Evolutionary conservation across 1,284 basidiomycete genomes (phyloP).

Genomic region (Malassezia slooffiae): DNA sequence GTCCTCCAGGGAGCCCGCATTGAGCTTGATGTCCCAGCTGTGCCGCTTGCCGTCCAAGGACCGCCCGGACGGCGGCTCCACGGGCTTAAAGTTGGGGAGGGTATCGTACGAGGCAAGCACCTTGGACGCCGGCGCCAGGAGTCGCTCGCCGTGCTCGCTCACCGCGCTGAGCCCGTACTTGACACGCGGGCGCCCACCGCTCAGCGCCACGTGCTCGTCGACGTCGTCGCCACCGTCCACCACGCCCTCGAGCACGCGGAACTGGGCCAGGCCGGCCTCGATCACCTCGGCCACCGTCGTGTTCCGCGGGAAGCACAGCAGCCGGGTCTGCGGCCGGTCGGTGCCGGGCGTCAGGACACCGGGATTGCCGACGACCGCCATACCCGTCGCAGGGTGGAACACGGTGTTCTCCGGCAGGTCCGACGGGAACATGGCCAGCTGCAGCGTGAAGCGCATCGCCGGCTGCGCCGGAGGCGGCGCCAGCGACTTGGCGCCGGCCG

Average conservation of each 20-base stretch:
- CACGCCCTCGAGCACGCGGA: constrained; percentile 85
- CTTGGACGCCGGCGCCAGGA: constrained; percentile 23
- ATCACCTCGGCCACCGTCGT: constrained; percentile 91
- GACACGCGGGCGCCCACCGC: constrained; percentile 65
- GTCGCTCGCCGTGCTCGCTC: constrained; percentile 20
- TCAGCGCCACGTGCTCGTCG: constrained; percentile 74
- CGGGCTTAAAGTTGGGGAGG: constrained; percentile 52
- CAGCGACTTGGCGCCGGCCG: not conserved
- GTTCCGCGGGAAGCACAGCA: constrained; percentile 64
- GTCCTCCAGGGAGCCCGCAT: constrained; percentile 57
- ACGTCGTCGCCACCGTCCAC: constrained; percentile 95
- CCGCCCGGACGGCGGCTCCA: constrained; percentile 54
- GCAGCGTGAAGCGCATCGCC: constrained; percentile 69
- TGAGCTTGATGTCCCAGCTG: constrained; percentile 66
- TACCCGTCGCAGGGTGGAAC: constrained; percentile 81
- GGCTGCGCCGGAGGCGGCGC: not conserved
- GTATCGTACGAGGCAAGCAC: constrained; percentile 65
- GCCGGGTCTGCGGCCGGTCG: constrained; percentile 13
- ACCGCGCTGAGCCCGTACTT: constrained; percentile 60
- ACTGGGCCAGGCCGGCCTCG: constrained; percentile 76
- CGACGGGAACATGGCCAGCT: constrained; percentile 69
- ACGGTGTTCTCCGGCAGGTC: constrained; percentile 86
- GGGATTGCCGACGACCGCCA: constrained; percentile 55
- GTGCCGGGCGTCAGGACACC: not conserved
- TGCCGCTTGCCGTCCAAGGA: constrained; percentile 58